A percentile compares a stretch with the other conserved stretches of the same genome.
These are phyloP conservation scores for Daldinia bambusicola DNA, from an alignment of 495 filamentous ascomycete genomes.

Conservation along the genomic window DNA sequence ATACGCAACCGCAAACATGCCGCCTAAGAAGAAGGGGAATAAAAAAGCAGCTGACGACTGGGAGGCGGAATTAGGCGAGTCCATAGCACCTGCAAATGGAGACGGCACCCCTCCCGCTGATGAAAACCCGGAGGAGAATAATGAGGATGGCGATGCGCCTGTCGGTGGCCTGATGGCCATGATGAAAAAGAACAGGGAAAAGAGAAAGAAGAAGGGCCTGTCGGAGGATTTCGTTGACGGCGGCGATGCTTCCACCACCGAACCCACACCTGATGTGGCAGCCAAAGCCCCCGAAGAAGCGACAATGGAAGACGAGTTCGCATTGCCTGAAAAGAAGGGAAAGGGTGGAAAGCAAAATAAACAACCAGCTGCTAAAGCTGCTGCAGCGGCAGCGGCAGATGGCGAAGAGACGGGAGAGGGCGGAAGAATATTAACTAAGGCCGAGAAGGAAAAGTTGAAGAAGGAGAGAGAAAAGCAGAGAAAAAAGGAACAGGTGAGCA, in stretches of 20 bases:
- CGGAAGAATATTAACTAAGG: conserved; percentile 85
- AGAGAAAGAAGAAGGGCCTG: conserved; percentile 93
- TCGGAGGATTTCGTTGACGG: conserved; percentile 78
- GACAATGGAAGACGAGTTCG: conserved; percentile 86
- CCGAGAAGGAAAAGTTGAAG: conserved; percentile 95
- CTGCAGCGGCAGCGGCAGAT: conserved; percentile 55
- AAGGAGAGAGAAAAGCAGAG: conserved; percentile 95
- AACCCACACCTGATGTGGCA: conserved; percentile 62
- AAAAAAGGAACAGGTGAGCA: conserved; percentile 87
- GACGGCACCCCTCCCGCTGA: conserved; percentile 52
- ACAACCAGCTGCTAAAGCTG: conserved; percentile 63
- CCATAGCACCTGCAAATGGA: conserved; percentile 62
- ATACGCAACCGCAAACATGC: conserved; percentile 64
- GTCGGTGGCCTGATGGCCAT: conserved; percentile 82
- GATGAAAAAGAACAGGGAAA: conserved; percentile 87
- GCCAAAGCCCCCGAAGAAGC: conserved; percentile 86
- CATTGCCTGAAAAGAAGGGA: conserved; percentile 89
- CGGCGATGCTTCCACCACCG: conserved; percentile 66
- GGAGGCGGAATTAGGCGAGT: conserved; percentile 94
- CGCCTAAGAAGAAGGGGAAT: conserved; percentile 93
- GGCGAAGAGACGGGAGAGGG: conserved; percentile 66
- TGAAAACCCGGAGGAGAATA: conserved; percentile 59
- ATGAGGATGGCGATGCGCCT: conserved; percentile 61
- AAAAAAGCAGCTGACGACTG: conserved; percentile 92
- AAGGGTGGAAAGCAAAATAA: conserved; percentile 88